Percentiles rank a stretch among this genome's conserved stretches.
phyloP scores from a whole-genome alignment of 192 early-diverging fungal genomes.

The Podila horticola region DNA sequence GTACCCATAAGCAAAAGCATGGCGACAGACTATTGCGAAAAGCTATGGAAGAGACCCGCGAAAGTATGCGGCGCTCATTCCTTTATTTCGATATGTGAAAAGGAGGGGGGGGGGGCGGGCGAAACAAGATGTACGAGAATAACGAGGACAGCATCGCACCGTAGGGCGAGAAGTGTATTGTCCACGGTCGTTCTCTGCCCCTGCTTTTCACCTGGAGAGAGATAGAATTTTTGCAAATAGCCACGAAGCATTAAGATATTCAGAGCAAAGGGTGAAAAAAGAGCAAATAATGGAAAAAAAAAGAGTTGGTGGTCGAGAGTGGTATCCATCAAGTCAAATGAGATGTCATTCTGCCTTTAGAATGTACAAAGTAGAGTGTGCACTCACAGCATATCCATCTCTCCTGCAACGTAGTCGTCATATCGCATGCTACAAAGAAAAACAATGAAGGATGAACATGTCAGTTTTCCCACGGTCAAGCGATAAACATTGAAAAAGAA shows the following conservation, averaged over 20 bases:
- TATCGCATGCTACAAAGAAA: constrained; percentile 32
- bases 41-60: neutral
- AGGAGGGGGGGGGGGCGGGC: neutral
- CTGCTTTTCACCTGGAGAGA: too few relatives aligned
- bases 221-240: too few relatives aligned
- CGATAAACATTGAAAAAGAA: neutral
- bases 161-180: neutral
- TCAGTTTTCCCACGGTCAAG: too few relatives aligned
- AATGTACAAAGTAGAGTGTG: neutral
- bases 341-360: too few relatives aligned
- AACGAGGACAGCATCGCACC: neutral
- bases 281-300: neutral
- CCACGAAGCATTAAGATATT: too few relatives aligned
- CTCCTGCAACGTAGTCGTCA: constrained; percentile 43
- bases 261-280: too few relatives aligned
- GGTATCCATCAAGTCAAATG: too few relatives aligned
- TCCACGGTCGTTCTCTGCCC: too few relatives aligned
- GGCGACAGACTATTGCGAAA: constrained; percentile 1
- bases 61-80: constrained; percentile 3
- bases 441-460: neutral
- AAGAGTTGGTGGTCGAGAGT: too few relatives aligned
- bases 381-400: constrained; percentile 49
- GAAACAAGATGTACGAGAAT: neutral
- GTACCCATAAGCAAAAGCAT: neutral
- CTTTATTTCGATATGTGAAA: neutral